Conservation (phyloP, 805 yeast species). For the Helenozyma rhizophorensis region DNA sequence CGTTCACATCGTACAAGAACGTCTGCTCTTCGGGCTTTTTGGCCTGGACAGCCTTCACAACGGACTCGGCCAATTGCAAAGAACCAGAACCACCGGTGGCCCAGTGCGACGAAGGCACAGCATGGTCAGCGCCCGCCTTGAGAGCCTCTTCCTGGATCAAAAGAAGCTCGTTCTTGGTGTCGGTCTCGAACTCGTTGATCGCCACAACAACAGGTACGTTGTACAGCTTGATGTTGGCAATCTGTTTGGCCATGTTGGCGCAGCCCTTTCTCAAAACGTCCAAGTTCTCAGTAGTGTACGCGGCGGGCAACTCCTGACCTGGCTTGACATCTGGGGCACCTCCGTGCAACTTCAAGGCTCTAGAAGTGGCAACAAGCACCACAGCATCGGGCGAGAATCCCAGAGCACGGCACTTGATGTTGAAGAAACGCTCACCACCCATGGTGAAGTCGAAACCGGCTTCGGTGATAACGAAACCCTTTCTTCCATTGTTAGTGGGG, state of each 20-base stretch:
- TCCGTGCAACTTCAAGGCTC: slow-evolving; percentile 96
- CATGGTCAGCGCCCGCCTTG: slow-evolving; percentile 90
- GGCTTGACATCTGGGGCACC: slow-evolving; percentile 97
- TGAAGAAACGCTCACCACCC: slow-evolving; percentile 98
- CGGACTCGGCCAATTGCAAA: slow-evolving; percentile 75
- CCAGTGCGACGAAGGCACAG: slow-evolving; percentile 91
- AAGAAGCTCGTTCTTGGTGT: slow-evolving; percentile 74
- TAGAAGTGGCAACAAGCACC: slow-evolving; percentile 90
- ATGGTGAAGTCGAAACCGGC: slow-evolving; percentile 98
- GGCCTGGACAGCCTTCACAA: slow-evolving; percentile 59
- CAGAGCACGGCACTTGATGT: slow-evolving; percentile 91
- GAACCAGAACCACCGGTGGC: slow-evolving; percentile 95
- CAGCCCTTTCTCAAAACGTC: slow-evolving; percentile 77
- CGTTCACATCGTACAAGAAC: slow-evolving; percentile 66
- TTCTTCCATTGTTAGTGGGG: slow-evolving; percentile 40
- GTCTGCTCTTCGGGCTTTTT: slow-evolving; percentile 23
- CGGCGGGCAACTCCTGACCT: slow-evolving; percentile 80
- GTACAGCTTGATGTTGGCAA: slow-evolving; percentile 74
- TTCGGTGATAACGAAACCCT: slow-evolving; percentile 92
- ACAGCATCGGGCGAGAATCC: slow-evolving; percentile 87
- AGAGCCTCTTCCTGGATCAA: slow-evolving; percentile 75
- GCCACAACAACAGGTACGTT: slow-evolving; percentile 95
- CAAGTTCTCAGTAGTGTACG: slow-evolving; percentile 74
- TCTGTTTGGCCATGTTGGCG: slow-evolving; percentile 86
- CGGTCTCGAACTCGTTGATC: slow-evolving; percentile 81